Percentiles rank a stretch among this genome's conserved stretches.
Evolutionary conservation across 371 early-diverging fungal genomes (phyloP).

Genomic region (Basidiobolus meristosporus): DNA sequence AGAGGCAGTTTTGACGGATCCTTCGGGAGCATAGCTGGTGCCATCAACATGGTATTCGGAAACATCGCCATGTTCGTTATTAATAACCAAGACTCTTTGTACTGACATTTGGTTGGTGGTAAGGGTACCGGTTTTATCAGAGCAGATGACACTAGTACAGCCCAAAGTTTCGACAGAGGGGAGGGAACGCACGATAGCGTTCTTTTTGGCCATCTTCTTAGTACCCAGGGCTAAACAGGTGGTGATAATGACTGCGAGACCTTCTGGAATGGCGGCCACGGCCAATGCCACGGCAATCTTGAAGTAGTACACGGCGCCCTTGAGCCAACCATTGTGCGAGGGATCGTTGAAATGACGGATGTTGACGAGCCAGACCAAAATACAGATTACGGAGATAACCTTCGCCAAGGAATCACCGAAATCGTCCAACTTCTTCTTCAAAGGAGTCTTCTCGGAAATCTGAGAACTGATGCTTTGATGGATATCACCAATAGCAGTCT

Average conservation of each 20-base stretch:
- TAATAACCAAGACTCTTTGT: conserved; percentile 30
- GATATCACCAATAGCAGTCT: conserved; percentile 88
- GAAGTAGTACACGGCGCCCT: conserved; percentile 84
- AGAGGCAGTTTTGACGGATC: conserved; percentile 21
- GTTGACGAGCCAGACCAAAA: conserved; percentile 93
- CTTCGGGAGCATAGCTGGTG: conserved; percentile 68
- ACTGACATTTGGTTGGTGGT: conserved; percentile 96
- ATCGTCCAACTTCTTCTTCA: conserved; percentile 86
- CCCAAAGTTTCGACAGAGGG: conserved; percentile 93
- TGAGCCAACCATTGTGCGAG: conserved; percentile 73
- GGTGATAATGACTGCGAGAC: conserved; percentile 91
- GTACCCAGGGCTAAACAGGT: conserved; percentile 93
- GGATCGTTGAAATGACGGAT: conserved; percentile 87
- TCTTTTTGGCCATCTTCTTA: conserved; percentile 88
- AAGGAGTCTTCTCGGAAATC: conserved; percentile 80
- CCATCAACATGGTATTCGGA: conserved; percentile 60
- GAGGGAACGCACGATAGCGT: conserved; percentile 88
- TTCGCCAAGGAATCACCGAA: conserved; percentile 93
- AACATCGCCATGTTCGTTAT: conserved; percentile 18
- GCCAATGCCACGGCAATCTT: conserved; percentile 97
- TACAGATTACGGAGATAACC: conserved; percentile 76
- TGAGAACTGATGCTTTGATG: conserved; percentile 72
- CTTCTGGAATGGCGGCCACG: conserved; percentile 98
- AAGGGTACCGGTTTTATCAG: conserved; percentile 97
- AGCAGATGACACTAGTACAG: conserved; percentile 93